Conservation (phyloP, 768 basidiomycete genomes). For the Russula foetens region DNA sequence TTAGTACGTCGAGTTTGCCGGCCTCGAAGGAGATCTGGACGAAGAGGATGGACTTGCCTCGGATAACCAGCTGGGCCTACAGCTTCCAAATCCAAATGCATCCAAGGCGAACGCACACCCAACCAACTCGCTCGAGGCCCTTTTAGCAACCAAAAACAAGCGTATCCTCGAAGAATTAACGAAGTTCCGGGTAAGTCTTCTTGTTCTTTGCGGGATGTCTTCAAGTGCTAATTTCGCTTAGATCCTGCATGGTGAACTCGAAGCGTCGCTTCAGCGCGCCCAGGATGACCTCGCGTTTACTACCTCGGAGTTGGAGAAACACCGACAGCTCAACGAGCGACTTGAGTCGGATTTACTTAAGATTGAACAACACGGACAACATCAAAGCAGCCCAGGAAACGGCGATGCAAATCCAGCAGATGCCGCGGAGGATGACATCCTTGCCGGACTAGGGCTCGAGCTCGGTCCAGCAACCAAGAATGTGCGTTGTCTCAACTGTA, state of each 20-base stretch:
- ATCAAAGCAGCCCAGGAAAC: constrained; percentile 26
- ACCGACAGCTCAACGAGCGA: constrained; percentile 75
- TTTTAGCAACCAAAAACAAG: constrained; percentile 91
- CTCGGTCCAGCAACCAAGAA: constrained; percentile 45
- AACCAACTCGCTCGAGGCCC: constrained; percentile 79
- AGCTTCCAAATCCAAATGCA: constrained; percentile 84
- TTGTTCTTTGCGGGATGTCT: not conserved
- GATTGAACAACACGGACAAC: constrained; percentile 54
- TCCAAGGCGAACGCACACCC: constrained; percentile 69
- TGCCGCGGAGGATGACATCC: constrained; percentile 39
- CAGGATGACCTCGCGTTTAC: constrained; percentile 52
- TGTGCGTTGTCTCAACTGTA: constrained; percentile 2
- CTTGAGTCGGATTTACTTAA: constrained; percentile 87
- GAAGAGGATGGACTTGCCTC: constrained; percentile 36
- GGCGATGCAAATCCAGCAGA: constrained; percentile 25
- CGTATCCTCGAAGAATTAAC: constrained; percentile 88
- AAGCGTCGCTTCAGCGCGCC: constrained; percentile 51
- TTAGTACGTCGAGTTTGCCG: constrained; percentile 94
- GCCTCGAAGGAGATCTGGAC: constrained; percentile 69
- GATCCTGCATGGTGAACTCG: constrained; percentile 81
- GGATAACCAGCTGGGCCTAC: constrained; percentile 41
- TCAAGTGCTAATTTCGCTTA: constrained; percentile 24
- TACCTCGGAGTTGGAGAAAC: constrained; percentile 64
- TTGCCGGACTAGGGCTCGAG: constrained; percentile 57
- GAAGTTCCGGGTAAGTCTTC: constrained; percentile 61